Base-by-base conservation (phyloP, 345 rosid species). In the Carallia pectinifolia region DNA sequence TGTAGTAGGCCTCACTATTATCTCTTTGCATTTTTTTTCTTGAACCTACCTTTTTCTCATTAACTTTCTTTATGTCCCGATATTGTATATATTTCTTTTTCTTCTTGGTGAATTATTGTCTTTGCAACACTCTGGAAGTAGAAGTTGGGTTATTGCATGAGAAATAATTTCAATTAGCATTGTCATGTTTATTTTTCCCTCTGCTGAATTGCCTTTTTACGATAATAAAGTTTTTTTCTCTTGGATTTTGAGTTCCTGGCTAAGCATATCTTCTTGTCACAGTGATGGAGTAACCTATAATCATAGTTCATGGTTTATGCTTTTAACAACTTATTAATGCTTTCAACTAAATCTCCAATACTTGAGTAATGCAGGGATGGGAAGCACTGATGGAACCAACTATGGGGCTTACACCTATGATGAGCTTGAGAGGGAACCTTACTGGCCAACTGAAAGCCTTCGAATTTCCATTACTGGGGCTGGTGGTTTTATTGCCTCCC, bases 401-500 rank as follows among this genome's bases (percentile, higher is more conserved):
- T 89, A 90, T 67, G 98, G 97, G 18, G 86, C 87, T 6, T 92
- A 86, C 88, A 95, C 98, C 72, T 90, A 90, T 73, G 85, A 84
- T 80, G 76, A 73, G 64, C 90, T 95, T 9, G 96, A 86, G 79
- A 92, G 97, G 77, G 97, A 92, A 74, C 90, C 79, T 31, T 92
- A 95, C 81, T 95, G 99, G 99, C 96, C 97, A 3, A 84, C 94
- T 5, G 90, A 86, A 80, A 89, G 88, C 64, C 96, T 95, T 13
- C 83, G 81, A 62, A 88, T 92, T 53, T 92, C 99, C 19, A 81
- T 95, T n/a, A 95, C 98, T 1, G 96, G 99, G 0, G 92, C 98
- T 6, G 99, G 98, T 40, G 99, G 99, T 31, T 95, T 95, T 79
- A 95, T 95, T 18, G 99, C 97, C n/a, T 92, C 99, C 53, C 99